phyloP scores from a whole-genome alignment of 164 flowering plant species.

The Platanus orientalis region DNA sequence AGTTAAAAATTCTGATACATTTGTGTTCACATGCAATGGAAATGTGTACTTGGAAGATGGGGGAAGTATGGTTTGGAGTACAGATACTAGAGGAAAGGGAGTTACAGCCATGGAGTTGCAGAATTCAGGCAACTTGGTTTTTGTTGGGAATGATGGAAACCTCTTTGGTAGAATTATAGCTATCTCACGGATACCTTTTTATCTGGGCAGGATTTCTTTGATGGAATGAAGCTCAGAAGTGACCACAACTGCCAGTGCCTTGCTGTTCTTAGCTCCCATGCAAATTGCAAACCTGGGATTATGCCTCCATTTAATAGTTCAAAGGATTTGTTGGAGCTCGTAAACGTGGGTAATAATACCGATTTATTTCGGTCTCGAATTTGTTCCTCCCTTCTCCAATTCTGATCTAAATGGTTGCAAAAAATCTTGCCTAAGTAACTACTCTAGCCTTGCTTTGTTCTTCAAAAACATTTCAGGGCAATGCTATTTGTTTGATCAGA shows the following conservation, averaged over 20 bases:
- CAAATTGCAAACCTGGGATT: conserved; percentile 31
- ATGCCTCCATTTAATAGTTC: conserved; percentile 22
- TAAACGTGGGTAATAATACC: conserved; percentile 31
- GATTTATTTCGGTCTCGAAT: conserved; percentile 39
- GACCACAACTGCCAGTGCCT: conserved; percentile 45
- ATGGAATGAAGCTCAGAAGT: conserved; percentile 46
- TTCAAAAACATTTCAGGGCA: conserved; percentile 30
- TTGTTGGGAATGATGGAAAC: conserved; percentile 23
- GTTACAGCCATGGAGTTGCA: conserved; percentile 35
- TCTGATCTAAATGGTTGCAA: conserved; percentile 36
- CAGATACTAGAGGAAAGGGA: conserved; percentile 35
- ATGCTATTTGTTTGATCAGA: conserved; percentile 43
- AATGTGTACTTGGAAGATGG: conserved; percentile 30
- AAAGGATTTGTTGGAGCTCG: conserved; percentile 21
- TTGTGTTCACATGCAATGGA: conserved; percentile 42
- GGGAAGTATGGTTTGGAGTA: conserved; percentile 36
- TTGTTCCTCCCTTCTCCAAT: conserved; percentile 29
- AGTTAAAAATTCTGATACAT: conserved; percentile 37
- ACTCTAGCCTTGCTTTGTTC: conserved; percentile 48
- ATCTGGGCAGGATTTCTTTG: conserved; percentile 35
- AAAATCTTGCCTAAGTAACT: conserved; percentile 37
- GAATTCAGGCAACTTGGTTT: conserved; percentile 46
- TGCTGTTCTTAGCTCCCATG: conserved; percentile 24
- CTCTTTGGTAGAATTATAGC: conserved; percentile 54
- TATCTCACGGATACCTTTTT: conserved; percentile 54